Base-by-base conservation (phyloP, 768 basidiomycete genomes). In the Collybia nuda region DNA sequence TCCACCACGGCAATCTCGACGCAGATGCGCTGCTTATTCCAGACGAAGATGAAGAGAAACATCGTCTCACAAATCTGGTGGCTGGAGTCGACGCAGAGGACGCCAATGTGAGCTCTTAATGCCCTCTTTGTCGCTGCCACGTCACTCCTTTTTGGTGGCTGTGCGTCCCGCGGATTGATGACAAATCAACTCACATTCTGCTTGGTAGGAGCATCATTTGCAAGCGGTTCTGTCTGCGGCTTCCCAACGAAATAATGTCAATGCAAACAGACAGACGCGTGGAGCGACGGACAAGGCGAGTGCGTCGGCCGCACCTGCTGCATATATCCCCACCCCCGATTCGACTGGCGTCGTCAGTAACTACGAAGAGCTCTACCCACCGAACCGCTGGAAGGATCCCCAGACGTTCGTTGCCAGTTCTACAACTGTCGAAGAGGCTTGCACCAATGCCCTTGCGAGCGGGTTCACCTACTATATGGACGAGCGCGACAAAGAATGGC, bases 401-500 rank as follows among this genome's bases (percentile, higher is more conserved):
- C 65, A 76, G 17, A 79, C 86, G 0, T 93, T 88, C 64, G 76
- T 96, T 49, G 83, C 85, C 50, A 89, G 86, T 28, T 94, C 93
- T 6, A 84, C 89, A 59, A 92, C 89, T 2, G 84, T 89, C 56
- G 97, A 98, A 59, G 93, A 94, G 56, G 74, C 81, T 7, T 73
- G 77, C 57, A 66, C 67, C 3, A 76, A 72, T 55, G 82, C 81
- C 9, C 79, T 93, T 50, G 71, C 81, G 26, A 84, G 88, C 57
- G 88, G 88, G 0, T 88, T 88, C 68, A 84, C 85, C 1, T 98
- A 98, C 63, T 90, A 84, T 56, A 90, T 98, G 89, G 96, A 99
- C 60, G 97, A 98, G 67, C 86, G 88, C 15, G 96, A 98, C 72
- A 85, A 88, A 61, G 88, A 89, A 56, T 99, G 96, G 96, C 79